A percentile compares a stretch with the other conserved stretches of the same genome.
Conservation (phyloP, 129 eudicot genomes). For the Silybum marianum region DNA sequence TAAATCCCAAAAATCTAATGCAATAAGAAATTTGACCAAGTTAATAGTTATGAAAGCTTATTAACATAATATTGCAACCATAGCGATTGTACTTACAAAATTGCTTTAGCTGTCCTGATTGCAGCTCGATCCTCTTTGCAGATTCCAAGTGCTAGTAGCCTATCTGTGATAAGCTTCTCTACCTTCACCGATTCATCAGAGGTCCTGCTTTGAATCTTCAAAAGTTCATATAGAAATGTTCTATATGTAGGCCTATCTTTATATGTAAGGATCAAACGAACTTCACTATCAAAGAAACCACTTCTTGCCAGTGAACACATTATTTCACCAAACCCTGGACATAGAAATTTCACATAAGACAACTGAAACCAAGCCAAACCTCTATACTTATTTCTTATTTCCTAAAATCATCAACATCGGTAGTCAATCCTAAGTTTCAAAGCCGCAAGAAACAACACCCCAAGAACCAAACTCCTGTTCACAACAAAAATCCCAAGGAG, state of each 20-base stretch:
- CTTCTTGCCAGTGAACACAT: conserved; percentile 81
- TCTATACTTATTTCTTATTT: background rate
- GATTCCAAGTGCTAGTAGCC: conserved; percentile 48
- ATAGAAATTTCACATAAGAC: conserved; percentile 3
- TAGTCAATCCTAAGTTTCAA: background rate
- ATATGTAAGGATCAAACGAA: conserved; percentile 39
- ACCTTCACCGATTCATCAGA: conserved; percentile 36
- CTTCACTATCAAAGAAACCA: conserved; percentile 71
- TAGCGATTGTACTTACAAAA: conserved; percentile 50
- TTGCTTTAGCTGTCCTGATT: conserved; percentile 76
- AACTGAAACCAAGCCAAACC: conserved; percentile 6
- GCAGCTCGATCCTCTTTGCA: conserved; percentile 69
- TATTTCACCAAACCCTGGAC: conserved; percentile 87
- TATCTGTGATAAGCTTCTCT: conserved; percentile 68
- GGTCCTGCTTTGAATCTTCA: conserved; percentile 34
- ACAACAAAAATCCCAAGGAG: background rate
- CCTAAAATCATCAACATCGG: background rate
- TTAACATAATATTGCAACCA: background rate
- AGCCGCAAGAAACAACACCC: background rate
- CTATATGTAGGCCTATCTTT: conserved; percentile 54
- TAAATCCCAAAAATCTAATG: conserved; percentile 79
- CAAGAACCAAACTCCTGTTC: background rate
- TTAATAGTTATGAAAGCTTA: background rate
- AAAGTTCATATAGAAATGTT: conserved; percentile 57
- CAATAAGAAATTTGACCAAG: conserved; percentile 8